Conservation (phyloP, 306 rosid genomes). For the Quercus rubra region DNA sequence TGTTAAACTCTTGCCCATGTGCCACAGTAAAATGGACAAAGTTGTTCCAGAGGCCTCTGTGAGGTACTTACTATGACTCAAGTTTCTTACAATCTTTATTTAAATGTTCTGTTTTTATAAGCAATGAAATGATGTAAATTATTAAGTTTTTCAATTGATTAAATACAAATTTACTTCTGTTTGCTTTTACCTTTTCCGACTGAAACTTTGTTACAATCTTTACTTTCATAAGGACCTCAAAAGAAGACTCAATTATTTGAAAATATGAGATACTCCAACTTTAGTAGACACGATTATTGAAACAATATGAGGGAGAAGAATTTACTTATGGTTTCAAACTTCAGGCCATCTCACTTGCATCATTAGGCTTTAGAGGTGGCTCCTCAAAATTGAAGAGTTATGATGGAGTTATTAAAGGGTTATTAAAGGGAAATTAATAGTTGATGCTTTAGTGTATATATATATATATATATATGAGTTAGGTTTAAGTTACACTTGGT, state of each 20-base stretch:
- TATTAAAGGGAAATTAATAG: not conserved
- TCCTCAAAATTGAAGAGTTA: not conserved
- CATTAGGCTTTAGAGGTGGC: not conserved
- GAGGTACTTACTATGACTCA: conserved; percentile 41
- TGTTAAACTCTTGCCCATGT: conserved; percentile 58
- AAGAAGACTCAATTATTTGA: not conserved
- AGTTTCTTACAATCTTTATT: conserved; percentile 6
- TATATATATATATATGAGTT: too few species aligned
- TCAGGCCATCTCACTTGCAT: not conserved
- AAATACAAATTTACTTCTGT: not conserved
- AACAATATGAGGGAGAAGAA: not conserved
- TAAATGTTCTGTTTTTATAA: not conserved
- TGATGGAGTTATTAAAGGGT: not conserved
- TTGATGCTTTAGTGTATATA: too few species aligned
- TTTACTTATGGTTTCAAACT: not conserved
- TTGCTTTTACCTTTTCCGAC: too few species aligned
- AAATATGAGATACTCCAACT: not conserved
- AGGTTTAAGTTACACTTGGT: too few species aligned
- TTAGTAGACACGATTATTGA: not conserved
- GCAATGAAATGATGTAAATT: not conserved
- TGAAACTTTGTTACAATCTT: too few species aligned
- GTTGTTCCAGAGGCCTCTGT: conserved; percentile 53
- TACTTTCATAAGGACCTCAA: too few species aligned
- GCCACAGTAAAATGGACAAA: conserved; percentile 86
- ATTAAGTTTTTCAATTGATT: not conserved